phyloP scores from a whole-genome alignment of 148 eudicot genomes.

The Cornus suecica region DNA sequence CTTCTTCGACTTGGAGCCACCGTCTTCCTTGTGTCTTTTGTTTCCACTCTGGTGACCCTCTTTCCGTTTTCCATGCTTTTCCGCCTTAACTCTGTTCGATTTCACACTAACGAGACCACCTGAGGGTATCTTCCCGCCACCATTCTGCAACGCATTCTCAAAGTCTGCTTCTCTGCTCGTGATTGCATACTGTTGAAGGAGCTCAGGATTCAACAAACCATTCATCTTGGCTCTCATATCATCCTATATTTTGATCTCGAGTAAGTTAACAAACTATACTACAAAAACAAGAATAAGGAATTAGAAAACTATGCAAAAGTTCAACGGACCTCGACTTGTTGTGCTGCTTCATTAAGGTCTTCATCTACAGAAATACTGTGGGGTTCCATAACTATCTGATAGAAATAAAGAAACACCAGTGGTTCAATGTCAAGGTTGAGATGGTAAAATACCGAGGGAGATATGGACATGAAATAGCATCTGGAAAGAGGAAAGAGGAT shows the following conservation, averaged over 20 bases:
- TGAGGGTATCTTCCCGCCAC: slow-evolving; percentile 46
- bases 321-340: slow-evolving; percentile 56
- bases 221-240: slow-evolving; percentile 62
- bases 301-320: not conserved
- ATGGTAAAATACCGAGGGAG: not conserved
- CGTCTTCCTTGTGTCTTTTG: slow-evolving; percentile 56
- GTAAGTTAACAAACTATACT: not conserved
- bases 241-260: slow-evolving; percentile 31
- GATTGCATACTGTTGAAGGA: slow-evolving; percentile 59
- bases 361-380: slow-evolving; percentile 72
- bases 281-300: not conserved
- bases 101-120: slow-evolving; percentile 71
- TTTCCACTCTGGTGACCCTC: slow-evolving; percentile 44
- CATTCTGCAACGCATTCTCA: slow-evolving; percentile 53
- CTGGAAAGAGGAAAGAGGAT: too few relatives aligned
- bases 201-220: slow-evolving; percentile 42
- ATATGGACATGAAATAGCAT: not conserved
- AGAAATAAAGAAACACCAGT: slow-evolving; percentile 9
- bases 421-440: not conserved
- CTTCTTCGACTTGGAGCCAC: slow-evolving; percentile 58
- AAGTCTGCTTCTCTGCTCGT: slow-evolving; percentile 58
- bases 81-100: slow-evolving; percentile 45
- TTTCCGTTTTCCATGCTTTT: slow-evolving; percentile 37
- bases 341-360: slow-evolving; percentile 69
- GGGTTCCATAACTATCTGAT: slow-evolving; percentile 66